A percentile compares a stretch with the other conserved stretches of the same genome.
Conservation (phyloP, 2,329 filamentous ascomycete genomes). For the Bipolaris gigantea region DNA sequence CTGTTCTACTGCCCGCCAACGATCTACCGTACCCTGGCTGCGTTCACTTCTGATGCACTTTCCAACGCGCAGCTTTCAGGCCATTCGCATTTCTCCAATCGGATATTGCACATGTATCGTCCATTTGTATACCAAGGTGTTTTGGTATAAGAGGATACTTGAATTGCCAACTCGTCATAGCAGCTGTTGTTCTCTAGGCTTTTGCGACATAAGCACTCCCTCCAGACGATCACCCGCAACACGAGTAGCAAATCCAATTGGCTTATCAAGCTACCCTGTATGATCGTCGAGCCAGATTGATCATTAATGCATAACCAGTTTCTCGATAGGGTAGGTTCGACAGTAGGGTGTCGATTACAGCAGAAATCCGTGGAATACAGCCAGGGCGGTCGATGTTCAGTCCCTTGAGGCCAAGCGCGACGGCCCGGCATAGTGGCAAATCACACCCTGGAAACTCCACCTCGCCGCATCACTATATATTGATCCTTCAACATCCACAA, state of each 20-base stretch:
- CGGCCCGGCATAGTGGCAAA: conserved; percentile 7
- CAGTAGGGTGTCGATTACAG: conserved; percentile 11
- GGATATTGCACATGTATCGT: background rate
- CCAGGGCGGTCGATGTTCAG: conserved; percentile 8
- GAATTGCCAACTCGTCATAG: background rate
- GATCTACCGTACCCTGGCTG: background rate
- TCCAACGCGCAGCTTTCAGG: background rate
- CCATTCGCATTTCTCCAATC: background rate
- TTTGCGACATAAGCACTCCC: background rate
- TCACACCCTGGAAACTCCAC: conserved; percentile 3
- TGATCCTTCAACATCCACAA: conserved; percentile 4
- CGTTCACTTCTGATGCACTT: background rate
- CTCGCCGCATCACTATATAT: conserved; percentile 1
- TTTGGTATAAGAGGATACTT: background rate
- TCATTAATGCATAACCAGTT: background rate
- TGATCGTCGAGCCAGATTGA: background rate
- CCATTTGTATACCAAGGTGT: background rate
- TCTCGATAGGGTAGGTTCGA: conserved; percentile 11
- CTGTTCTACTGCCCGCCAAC: background rate
- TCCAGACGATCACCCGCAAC: background rate
- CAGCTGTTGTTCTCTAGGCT: background rate
- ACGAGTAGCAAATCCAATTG: background rate
- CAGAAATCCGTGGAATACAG: conserved; percentile 10
- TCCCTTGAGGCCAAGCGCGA: conserved; percentile 6
- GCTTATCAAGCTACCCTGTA: background rate